phyloP scores from a whole-genome alignment of 2,329 filamentous ascomycete species.

The Aspergillus ochraceoroseus region DNA sequence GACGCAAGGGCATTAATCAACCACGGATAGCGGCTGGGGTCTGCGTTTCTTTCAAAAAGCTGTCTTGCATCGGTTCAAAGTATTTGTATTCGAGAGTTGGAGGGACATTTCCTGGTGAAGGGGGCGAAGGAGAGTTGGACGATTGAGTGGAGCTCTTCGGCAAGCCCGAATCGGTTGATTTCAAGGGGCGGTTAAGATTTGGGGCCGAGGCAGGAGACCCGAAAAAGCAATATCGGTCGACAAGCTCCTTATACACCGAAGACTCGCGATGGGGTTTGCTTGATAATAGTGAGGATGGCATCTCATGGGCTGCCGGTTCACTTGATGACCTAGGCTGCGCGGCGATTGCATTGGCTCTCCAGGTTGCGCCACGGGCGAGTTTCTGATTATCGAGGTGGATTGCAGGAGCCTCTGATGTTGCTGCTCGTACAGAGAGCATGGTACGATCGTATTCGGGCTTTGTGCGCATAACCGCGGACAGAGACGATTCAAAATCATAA shows the following conservation, averaged over 20 bases:
- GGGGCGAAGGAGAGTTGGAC: constrained; percentile 22
- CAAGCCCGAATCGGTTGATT: constrained; percentile 2
- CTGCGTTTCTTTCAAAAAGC: constrained; percentile 45
- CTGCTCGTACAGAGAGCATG: constrained; percentile 55
- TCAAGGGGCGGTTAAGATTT: constrained; percentile 4
- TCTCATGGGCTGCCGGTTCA: constrained; percentile 28
- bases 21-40: constrained; percentile 43
- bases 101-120: constrained; percentile 32
- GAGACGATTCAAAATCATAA: constrained; percentile 93
- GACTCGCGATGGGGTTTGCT: constrained; percentile 71
- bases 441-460: constrained; percentile 58
- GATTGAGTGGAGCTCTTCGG: constrained; percentile 11
- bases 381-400: constrained; percentile 1
- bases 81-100: constrained; percentile 43
- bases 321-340: constrained; percentile 5
- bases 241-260: constrained; percentile 88
- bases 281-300: constrained; percentile 53
- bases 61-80: constrained; percentile 38
- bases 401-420: constrained; percentile 48
- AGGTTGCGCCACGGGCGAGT: neutral
- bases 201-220: constrained; percentile 45
- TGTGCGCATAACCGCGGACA: constrained; percentile 71
- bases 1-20: constrained; percentile 10
- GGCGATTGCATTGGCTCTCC: too few relatives aligned
- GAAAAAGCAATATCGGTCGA: constrained; percentile 97